Percentiles rank a stretch among this genome's conserved stretches.
Conservation (phyloP, 2,329 filamentous ascomycete species). For the Pezicula radicicola region DNA sequence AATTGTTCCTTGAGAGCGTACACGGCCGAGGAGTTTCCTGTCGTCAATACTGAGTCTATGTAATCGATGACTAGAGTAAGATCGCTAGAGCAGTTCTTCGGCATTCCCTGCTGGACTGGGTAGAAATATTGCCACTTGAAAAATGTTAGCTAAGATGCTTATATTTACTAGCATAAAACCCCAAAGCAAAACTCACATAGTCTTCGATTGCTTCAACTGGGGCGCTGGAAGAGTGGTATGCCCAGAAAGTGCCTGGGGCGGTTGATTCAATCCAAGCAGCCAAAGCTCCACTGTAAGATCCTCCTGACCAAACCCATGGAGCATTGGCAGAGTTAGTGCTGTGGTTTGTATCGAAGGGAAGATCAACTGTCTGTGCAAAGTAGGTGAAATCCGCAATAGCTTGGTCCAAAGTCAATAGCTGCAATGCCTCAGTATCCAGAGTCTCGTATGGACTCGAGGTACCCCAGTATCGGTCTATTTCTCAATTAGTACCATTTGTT, state of each 20-base stretch:
- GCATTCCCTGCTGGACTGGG: constrained; percentile 55
- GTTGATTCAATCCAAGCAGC: constrained; percentile 52
- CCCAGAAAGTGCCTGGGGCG: constrained; percentile 55
- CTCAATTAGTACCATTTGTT: no score
- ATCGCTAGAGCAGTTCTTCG: constrained; percentile 54
- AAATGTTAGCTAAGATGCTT: constrained; percentile 1
- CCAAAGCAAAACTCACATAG: constrained; percentile 32
- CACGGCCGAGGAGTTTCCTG: constrained; percentile 39
- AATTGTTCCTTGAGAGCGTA: constrained; percentile 48
- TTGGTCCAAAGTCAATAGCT: constrained; percentile 49
- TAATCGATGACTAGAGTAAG: constrained; percentile 48
- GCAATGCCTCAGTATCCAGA: constrained; percentile 46
- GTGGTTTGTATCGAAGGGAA: constrained; percentile 45
- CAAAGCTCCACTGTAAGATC: constrained; percentile 54
- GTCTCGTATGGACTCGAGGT: constrained; percentile 44
- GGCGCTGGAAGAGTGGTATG: constrained; percentile 54
- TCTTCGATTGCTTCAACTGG: constrained; percentile 53
- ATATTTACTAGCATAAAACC: not conserved
- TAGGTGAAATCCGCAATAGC: constrained; percentile 46
- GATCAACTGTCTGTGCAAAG: constrained; percentile 46
- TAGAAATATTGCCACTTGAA: constrained; percentile 52
- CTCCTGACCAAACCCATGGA: constrained; percentile 56
- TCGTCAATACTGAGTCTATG: constrained; percentile 45
- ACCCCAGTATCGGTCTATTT: constrained; percentile 50
- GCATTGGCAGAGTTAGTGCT: constrained; percentile 23